phyloP scores from a whole-genome alignment of 768 basidiomycete species.

The Mycena capillaripes region DNA sequence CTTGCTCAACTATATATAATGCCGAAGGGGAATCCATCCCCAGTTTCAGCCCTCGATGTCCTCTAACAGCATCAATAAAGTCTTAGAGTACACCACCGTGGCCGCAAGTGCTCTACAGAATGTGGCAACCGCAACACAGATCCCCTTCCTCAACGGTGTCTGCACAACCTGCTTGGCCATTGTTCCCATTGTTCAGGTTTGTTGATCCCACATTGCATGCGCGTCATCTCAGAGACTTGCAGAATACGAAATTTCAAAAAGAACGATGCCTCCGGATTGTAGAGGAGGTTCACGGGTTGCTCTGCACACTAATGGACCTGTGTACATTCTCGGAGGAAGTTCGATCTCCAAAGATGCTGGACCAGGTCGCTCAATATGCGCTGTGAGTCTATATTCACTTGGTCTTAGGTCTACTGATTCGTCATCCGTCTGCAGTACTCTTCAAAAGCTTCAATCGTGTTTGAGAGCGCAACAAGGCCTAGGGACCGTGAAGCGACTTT shows the following conservation, averaged over 20 bases:
- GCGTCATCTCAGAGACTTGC: too few species aligned
- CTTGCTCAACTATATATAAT: too few species aligned
- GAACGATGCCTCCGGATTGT: conserved; percentile 6
- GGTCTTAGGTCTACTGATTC: neutral
- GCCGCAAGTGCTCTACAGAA: conserved; percentile 3
- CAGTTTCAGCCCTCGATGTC: too few species aligned
- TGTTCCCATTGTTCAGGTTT: conserved; percentile 3
- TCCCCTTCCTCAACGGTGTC: conserved; percentile 6
- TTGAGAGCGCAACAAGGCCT: neutral
- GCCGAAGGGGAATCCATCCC: too few species aligned
- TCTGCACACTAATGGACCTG: neutral
- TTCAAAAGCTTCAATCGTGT: neutral
- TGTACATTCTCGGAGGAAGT: neutral
- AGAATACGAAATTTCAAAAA: neutral
- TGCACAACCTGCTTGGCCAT: neutral
- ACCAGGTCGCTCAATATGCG: conserved; percentile 1
- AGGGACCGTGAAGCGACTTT: neutral
- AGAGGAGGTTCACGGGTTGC: neutral
- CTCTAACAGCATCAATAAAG: neutral
- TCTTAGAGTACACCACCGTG: neutral
- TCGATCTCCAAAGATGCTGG: neutral
- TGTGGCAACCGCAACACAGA: neutral
- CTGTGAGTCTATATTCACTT: neutral
- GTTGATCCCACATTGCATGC: too few species aligned
- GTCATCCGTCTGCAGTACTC: neutral